Percentiles rank a stretch among this genome's conserved stretches.
Conservation (phyloP, 345 rosid species). For the Boechera divaricarpa region DNA sequence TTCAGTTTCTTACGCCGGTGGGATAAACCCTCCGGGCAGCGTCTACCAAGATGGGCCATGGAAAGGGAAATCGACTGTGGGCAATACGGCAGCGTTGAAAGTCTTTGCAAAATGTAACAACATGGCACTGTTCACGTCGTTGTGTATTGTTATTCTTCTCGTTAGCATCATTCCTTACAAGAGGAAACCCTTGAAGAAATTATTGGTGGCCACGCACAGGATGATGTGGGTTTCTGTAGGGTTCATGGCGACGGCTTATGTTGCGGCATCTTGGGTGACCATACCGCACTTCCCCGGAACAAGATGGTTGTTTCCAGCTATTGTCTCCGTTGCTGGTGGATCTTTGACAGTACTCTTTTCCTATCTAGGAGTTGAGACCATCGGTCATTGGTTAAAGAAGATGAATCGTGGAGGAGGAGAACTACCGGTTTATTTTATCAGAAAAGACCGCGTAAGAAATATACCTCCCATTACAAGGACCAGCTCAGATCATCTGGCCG, state of each 20-base stretch:
- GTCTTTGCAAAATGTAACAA: slow-evolving; percentile 61
- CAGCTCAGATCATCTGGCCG: too few relatives aligned
- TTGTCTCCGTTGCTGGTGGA: slow-evolving; percentile 53
- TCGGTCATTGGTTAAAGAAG: slow-evolving; percentile 49
- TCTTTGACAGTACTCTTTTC: slow-evolving; percentile 42
- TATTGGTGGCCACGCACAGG: slow-evolving; percentile 58
- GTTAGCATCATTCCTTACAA: slow-evolving; percentile 65
- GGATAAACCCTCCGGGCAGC: slow-evolving; percentile 70
- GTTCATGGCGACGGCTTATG: slow-evolving; percentile 61
- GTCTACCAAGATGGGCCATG: slow-evolving; percentile 42
- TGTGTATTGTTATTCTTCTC: slow-evolving; percentile 56
- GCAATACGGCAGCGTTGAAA: slow-evolving; percentile 50
- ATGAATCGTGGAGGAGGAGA: slow-evolving; percentile 1
- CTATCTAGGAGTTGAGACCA: slow-evolving; percentile 50
- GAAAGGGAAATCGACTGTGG: slow-evolving; percentile 49
- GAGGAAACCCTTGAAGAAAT: slow-evolving; percentile 55
- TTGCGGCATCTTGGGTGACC: slow-evolving; percentile 64
- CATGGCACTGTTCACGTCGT: slow-evolving; percentile 57
- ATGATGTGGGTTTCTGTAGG: slow-evolving; percentile 63
- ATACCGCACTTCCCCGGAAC: slow-evolving; percentile 50
- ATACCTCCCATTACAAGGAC: background rate
- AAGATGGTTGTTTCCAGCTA: slow-evolving; percentile 47
- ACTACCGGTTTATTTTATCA: background rate
- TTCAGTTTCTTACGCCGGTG: slow-evolving; percentile 67
- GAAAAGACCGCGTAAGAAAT: background rate